Conservation (phyloP, 176 grass and related monocot species). For the Zea mays region Zm-B73-REFERENCE-NAM-5.0 NC_050101.1:125418001-125418500, state of each 20-base stretch:
- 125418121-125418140: constrained; percentile 49
- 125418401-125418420: constrained; percentile 95
- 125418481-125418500: constrained; percentile 67
- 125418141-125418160: constrained; percentile 77
- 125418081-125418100: constrained; percentile 45
- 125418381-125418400: constrained; percentile 99
- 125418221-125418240: constrained; percentile 39
- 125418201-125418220: constrained; percentile 47
- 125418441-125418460: constrained; percentile 49
- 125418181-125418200: constrained; percentile 4
- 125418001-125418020: constrained; percentile 40
- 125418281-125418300: constrained; percentile 90
- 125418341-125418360: constrained; percentile 61
- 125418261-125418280: constrained; percentile 95
- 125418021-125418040: constrained; percentile 42
- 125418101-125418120: constrained; percentile 81
- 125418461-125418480: constrained; percentile 53
- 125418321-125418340: constrained; percentile 74
- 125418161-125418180: constrained; percentile 70
- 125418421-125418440: constrained; percentile 65
- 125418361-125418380: constrained; percentile 63
- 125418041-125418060: constrained; percentile 38
- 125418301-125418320: constrained; percentile 81
- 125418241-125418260: constrained; percentile 78
- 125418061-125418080: background rate